phyloP scores from a whole-genome alignment of 2,329 filamentous ascomycete species.

The Monilinia polystroma region DNA sequence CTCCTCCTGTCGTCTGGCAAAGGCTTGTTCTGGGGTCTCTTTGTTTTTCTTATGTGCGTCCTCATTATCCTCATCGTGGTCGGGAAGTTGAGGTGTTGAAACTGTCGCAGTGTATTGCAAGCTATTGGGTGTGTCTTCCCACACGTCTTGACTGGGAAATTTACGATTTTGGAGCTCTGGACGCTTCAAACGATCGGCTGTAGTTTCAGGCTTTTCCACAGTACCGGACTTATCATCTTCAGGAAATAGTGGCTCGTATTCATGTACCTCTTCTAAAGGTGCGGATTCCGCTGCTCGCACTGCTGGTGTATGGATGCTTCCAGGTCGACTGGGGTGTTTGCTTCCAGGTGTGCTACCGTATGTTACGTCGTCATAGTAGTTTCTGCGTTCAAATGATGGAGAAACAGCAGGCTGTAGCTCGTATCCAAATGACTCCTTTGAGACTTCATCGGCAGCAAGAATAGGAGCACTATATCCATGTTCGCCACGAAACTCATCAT shows the following conservation, averaged over 20 bases:
- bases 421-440: slow-evolving; percentile 67
- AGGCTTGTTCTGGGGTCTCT: slow-evolving; percentile 58
- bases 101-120: slow-evolving; percentile 78
- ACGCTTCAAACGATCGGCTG: slow-evolving; percentile 56
- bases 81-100: slow-evolving; percentile 68
- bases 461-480: slow-evolving; percentile 73
- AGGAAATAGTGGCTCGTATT: slow-evolving; percentile 93
- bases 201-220: slow-evolving; percentile 50
- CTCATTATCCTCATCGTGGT: slow-evolving; percentile 42
- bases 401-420: slow-evolving; percentile 78
- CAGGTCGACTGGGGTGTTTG: slow-evolving; percentile 59
- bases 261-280: slow-evolving; percentile 81
- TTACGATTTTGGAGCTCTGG: slow-evolving; percentile 58
- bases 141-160: slow-evolving; percentile 94
- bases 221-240: slow-evolving; percentile 62
- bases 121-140: slow-evolving; percentile 93
- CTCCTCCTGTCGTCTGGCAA: slow-evolving; percentile 65
- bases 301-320: slow-evolving; percentile 57
- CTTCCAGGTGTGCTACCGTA: slow-evolving; percentile 47
- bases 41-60: slow-evolving; percentile 20
- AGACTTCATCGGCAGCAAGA: slow-evolving; percentile 82
- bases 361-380: slow-evolving; percentile 56
- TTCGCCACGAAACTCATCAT: slow-evolving; percentile 54
- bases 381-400: slow-evolving; percentile 64
- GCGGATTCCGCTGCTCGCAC: slow-evolving; percentile 54